Percentiles rank a stretch among this genome's conserved stretches.
Conservation (phyloP, 2,329 filamentous ascomycete species). For the Trichoderma sp. region DNA sequence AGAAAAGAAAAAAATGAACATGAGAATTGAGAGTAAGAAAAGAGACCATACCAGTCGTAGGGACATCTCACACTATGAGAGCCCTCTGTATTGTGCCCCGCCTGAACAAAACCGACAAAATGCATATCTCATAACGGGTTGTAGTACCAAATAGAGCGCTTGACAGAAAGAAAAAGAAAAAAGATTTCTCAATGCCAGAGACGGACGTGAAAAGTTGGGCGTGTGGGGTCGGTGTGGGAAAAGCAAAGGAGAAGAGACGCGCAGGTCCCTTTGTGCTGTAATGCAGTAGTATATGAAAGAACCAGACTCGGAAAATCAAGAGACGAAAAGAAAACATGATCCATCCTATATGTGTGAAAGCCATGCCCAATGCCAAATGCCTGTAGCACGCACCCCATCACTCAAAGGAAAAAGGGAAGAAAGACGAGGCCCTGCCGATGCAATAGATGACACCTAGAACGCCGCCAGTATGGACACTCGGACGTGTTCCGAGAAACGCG, state of each 20-base stretch:
- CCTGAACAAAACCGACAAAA: constrained; percentile 19
- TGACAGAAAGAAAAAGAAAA: not conserved
- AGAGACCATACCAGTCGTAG: constrained; percentile 18
- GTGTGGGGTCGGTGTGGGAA: not conserved
- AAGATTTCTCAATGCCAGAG: not conserved
- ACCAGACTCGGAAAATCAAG: constrained; percentile 32
- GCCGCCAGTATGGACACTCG: constrained; percentile 23
- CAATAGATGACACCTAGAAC: constrained; percentile 26
- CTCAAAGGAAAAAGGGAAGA: constrained; percentile 6
- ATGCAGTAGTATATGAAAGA: constrained; percentile 29
- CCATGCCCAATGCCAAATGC: constrained; percentile 28
- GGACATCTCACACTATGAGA: constrained; percentile 17
- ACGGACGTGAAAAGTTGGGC: not conserved
- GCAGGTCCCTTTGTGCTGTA: constrained; percentile 32
- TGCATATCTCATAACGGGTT: constrained; percentile 23
- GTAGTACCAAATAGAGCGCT: constrained; percentile 25
- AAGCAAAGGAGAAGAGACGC: not conserved
- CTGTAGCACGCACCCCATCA: constrained; percentile 20
- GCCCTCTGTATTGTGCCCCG: constrained; percentile 14
- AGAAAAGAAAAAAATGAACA: not conserved
- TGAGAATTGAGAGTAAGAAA: constrained; percentile 18
- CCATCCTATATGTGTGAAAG: constrained; percentile 30
- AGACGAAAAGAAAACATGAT: constrained; percentile 28
- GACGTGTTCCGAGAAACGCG: constrained; percentile 3
- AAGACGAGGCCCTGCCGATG: constrained; percentile 27